Base-by-base conservation (phyloP, 2,329 filamentous ascomycete species). In the Aspergillus arachidicola region DNA sequence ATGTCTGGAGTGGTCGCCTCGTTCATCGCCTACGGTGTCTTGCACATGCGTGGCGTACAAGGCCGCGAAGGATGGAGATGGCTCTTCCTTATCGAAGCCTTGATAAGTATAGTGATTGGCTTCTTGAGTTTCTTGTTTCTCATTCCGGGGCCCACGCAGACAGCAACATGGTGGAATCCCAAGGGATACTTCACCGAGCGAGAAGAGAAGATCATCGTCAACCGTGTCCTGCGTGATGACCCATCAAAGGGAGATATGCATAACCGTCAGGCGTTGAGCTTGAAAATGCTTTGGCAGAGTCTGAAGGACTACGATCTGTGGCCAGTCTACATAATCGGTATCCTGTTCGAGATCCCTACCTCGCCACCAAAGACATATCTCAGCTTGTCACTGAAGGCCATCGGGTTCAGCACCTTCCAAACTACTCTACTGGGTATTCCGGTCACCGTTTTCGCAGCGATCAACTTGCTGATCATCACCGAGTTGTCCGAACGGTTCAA, bases 201-300 rank as follows among this genome's bases (percentile, higher is more conserved):
- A 2, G 87, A 89, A 63, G 86, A 89, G 68, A 79, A 80, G 58
- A 89, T 89, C 67, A 83, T 89, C 64, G 85, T 89, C 30, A 89
- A 89, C 67, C 79, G 87, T 1, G 78, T 86, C 11, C 77, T 84
- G 7, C 75, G 81, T 16, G 80, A 83, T 58, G 81, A 80, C 57
- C 79, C 79, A 0, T 70, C 65, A 26, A 75, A 74, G 55, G 74
- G 75, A 1, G 72, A 71, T 19, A 76, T 77, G 74, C 72, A 77
- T 61, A 78, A 78, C 51, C 69, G 77, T 23, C 71, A 79, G 66
- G 73, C 73, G 2, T 66, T 79, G 23, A 72, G 69, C 10, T 67
- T 70, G 6, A 57, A 57, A 7, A 66, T 72, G 54, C 66, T 79
- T 2, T 78, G 76, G 72, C 67, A 75, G 41, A 72, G 69, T 30